These are phyloP conservation scores for Penicillium waksmanii DNA, from an alignment of 495 filamentous ascomycete species.

Conservation along the genomic window DNA sequence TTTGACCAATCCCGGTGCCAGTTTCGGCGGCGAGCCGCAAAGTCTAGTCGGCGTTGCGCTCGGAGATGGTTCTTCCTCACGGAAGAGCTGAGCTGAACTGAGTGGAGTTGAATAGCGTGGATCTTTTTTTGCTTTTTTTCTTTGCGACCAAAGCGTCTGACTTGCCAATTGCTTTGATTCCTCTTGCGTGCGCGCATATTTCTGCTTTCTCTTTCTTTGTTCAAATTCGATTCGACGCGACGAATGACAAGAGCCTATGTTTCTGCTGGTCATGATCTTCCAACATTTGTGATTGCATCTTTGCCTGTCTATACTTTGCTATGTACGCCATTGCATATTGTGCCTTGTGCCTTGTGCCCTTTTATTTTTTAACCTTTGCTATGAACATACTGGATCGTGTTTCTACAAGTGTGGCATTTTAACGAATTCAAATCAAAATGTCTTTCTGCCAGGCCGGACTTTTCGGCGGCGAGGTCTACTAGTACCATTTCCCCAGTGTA, in stretches of 20 bases:
- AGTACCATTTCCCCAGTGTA: too few relatives aligned
- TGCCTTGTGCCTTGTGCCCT: too few relatives aligned
- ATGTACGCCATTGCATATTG: background rate
- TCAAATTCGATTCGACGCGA: conserved; percentile 3
- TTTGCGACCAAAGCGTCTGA: conserved; percentile 4
- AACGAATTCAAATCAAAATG: background rate
- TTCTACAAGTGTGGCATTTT: background rate
- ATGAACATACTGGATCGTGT: background rate
- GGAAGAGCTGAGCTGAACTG: conserved; percentile 23
- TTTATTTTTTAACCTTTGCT: background rate
- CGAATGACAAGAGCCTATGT: conserved; percentile 6
- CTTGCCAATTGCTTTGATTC: background rate
- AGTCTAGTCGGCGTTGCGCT: conserved; percentile 47
- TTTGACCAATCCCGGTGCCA: conserved; percentile 19
- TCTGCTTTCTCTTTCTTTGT: background rate
- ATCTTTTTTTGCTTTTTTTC: conserved; percentile 8
- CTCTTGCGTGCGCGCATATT: conserved; percentile 2
- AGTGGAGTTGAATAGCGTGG: conserved; percentile 20
- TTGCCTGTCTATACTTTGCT: conserved; percentile 12
- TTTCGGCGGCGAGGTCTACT: conserved; percentile 1
- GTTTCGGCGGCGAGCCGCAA: conserved; percentile 38
- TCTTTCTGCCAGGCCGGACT: conserved; percentile 1
- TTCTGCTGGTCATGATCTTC: conserved; percentile 8
- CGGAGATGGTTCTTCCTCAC: conserved; percentile 26
- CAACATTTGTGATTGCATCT: conserved; percentile 10